Evolutionary conservation across 805 yeast genomes (phyloP).

Genomic region (Cyberlindnera bimundalis): DNA sequence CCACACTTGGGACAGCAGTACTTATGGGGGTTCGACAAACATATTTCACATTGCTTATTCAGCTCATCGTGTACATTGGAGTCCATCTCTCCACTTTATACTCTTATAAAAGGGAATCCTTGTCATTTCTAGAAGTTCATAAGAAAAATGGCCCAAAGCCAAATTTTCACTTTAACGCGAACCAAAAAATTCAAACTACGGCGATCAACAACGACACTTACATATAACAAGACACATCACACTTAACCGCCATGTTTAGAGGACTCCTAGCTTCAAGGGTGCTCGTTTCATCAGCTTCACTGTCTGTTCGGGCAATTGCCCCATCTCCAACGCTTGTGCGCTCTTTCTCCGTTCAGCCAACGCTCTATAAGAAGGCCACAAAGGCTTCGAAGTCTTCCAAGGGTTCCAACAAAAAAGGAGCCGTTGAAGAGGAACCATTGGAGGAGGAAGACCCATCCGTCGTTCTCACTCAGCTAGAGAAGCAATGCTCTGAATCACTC

Average conservation of each 20-base stretch:
- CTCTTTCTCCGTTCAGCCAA: constrained; percentile 6
- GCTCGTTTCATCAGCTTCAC: background rate
- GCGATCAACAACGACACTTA: too few species aligned
- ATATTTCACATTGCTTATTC: constrained; percentile 40
- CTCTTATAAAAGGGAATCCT: too few species aligned
- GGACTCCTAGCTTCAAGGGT: constrained; percentile 1
- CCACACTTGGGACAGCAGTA: constrained; percentile 83
- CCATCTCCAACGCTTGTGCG: constrained; percentile 2
- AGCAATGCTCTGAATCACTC: constrained; percentile 43
- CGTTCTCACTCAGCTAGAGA: constrained; percentile 17
- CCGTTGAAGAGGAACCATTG: constrained; percentile 12
- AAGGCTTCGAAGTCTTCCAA: constrained; percentile 19
- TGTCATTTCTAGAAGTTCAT: too few species aligned
- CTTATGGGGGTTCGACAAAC: constrained; percentile 42
- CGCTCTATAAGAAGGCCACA: constrained; percentile 19
- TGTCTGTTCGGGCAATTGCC: background rate
- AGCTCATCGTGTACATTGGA: constrained; percentile 6
- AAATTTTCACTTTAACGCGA: constrained; percentile 2
- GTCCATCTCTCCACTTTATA: too few species aligned
- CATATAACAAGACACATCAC: background rate
- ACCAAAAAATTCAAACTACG: background rate
- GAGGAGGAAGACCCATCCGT: constrained; percentile 21
- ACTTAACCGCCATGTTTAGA: constrained; percentile 6
- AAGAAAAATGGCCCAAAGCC: background rate
- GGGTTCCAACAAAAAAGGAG: constrained; percentile 2